phyloP scores from a whole-genome alignment of 805 yeast species.

The Limtongozyma cylindracea region DNA sequence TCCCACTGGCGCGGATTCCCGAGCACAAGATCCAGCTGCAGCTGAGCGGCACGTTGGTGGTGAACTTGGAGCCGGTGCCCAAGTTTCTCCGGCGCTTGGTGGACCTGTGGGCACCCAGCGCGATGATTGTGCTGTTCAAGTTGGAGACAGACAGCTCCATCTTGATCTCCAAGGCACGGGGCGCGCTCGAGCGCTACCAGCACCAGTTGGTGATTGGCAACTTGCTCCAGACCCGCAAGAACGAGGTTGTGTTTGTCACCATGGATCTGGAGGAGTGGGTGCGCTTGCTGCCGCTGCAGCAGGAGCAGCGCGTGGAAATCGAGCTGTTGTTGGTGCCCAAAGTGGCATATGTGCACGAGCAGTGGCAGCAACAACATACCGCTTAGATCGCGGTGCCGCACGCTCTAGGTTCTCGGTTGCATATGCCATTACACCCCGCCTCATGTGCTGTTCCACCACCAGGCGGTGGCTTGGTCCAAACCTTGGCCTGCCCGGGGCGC shows the following conservation, averaged over 20 bases:
- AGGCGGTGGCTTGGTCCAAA: no score
- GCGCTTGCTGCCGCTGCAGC: slow-evolving; percentile 16
- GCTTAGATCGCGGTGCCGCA: no score
- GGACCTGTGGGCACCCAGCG: slow-evolving; percentile 84
- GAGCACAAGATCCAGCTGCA: slow-evolving; percentile 89
- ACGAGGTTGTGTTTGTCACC: slow-evolving; percentile 68
- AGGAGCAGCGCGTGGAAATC: slow-evolving; percentile 24
- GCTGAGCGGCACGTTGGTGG: slow-evolving; percentile 51
- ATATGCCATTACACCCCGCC: no score
- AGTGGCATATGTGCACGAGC: slow-evolving; percentile 34
- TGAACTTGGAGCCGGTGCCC: slow-evolving; percentile 88
- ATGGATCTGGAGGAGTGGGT: slow-evolving; percentile 23
- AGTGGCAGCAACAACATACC: slow-evolving; percentile 19
- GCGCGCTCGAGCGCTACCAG: slow-evolving; percentile 62
- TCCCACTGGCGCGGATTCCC: slow-evolving; percentile 67
- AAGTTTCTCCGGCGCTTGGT: slow-evolving; percentile 74
- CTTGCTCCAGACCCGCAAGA: slow-evolving; percentile 66
- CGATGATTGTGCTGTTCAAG: slow-evolving; percentile 87
- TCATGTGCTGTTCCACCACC: no score
- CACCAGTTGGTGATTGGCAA: slow-evolving; percentile 94
- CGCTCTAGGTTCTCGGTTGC: no score
- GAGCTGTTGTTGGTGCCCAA: slow-evolving; percentile 65
- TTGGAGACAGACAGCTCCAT: slow-evolving; percentile 66
- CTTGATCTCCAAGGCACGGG: slow-evolving; percentile 47
- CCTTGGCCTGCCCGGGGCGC: no score